These are phyloP conservation scores for Scleromitrula shiraiana DNA, from an alignment of 2,329 filamentous ascomycete species.

Conservation along the genomic window DNA sequence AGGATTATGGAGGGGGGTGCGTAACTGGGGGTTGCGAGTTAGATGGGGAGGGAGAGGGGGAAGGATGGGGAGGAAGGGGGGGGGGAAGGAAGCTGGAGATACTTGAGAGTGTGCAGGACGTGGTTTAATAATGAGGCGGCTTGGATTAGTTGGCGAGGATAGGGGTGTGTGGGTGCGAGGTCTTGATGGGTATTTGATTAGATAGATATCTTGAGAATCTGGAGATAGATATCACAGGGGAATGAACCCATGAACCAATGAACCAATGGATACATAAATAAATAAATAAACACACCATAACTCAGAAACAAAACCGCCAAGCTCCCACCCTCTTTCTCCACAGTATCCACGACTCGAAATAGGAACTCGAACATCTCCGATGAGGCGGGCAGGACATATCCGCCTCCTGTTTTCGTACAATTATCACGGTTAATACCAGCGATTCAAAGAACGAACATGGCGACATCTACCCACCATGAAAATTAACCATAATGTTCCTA, in stretches of 20 bases:
- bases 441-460: too few relatives aligned
- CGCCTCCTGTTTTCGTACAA: conserved; percentile 42
- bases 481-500: conserved; percentile 37
- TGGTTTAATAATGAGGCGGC: conserved; percentile 37
- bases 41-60: conserved; percentile 38
- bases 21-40: conserved; percentile 53
- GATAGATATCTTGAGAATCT: neutral
- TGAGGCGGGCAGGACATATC: conserved; percentile 42
- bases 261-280: too few relatives aligned
- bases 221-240: neutral
- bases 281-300: conserved; percentile 36
- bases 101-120: conserved; percentile 30
- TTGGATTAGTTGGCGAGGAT: conserved; percentile 42
- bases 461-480: conserved; percentile 33
- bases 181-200: conserved; percentile 15
- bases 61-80: conserved; percentile 44
- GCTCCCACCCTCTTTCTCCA: conserved; percentile 35
- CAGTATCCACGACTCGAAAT: conserved; percentile 14
- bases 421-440: too few relatives aligned
- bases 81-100: conserved; percentile 28
- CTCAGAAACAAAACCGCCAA: conserved; percentile 45
- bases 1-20: conserved; percentile 33
- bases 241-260: neutral
- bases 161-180: conserved; percentile 39
- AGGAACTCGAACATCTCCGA: conserved; percentile 39